These are phyloP conservation scores for Ehretia macrophylla DNA, from an alignment of 257 asterid genomes.

Conservation along the genomic window DNA sequence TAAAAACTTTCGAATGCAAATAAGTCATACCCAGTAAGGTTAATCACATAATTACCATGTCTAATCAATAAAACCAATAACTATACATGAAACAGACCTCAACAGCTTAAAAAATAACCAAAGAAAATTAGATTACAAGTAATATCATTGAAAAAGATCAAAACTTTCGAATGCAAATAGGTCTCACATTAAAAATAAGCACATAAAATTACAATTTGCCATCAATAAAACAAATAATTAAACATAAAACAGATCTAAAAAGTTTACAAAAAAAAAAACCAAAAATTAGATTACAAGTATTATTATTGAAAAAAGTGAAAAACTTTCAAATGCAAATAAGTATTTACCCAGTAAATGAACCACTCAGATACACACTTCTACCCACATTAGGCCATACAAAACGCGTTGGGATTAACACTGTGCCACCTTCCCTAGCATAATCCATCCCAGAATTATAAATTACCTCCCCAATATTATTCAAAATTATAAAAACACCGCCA, in stretches of 20 bases:
- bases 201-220: too few relatives aligned
- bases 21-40: too few relatives aligned
- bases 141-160: not conserved
- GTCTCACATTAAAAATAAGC: too few relatives aligned
- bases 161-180: not conserved
- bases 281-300: too few relatives aligned
- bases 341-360: conserved; percentile 81
- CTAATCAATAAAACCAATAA: too few relatives aligned
- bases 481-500: conserved; percentile 12
- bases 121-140: too few relatives aligned
- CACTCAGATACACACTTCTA: conserved; percentile 64
- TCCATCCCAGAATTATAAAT: conserved; percentile 51
- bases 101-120: too few relatives aligned
- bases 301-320: not conserved
- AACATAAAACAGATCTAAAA: too few relatives aligned
- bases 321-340: not conserved
- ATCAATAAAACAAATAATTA: not conserved
- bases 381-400: conserved; percentile 95
- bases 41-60: too few relatives aligned
- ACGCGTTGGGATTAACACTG: conserved; percentile 59
- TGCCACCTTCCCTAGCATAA: conserved; percentile 49
- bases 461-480: conserved; percentile 25
- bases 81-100: too few relatives aligned
- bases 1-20: too few relatives aligned
- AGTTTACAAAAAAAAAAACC: too few relatives aligned